These are phyloP conservation scores for Hygrophila difformis DNA, from an alignment of 257 asterid species.

Conservation along the genomic window DNA sequence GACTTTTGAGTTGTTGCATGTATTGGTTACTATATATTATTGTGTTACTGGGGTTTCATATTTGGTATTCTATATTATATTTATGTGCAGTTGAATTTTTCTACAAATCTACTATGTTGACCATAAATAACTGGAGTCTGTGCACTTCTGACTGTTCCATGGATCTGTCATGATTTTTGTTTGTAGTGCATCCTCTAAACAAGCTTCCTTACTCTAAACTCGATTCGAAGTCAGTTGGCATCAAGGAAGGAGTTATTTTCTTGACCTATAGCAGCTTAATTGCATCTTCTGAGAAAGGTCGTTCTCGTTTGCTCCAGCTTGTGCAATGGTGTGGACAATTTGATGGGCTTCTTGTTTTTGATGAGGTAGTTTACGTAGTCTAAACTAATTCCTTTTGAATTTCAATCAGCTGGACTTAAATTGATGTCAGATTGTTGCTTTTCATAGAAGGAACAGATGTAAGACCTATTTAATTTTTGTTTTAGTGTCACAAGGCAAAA, in stretches of 20 bases:
- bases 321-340: slow-evolving; percentile 86
- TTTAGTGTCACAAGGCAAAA: slow-evolving; percentile 97
- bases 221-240: slow-evolving; percentile 77
- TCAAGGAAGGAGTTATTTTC: slow-evolving; percentile 91
- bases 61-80: not conserved
- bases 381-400: slow-evolving; percentile 5
- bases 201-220: slow-evolving; percentile 98
- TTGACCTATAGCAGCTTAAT: slow-evolving; percentile 95
- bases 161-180: slow-evolving; percentile 15
- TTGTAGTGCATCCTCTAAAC: slow-evolving; percentile 93
- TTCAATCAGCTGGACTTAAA: slow-evolving; percentile 13
- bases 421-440: slow-evolving; percentile 5
- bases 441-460: slow-evolving; percentile 18
- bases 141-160: not conserved
- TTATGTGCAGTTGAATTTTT: not conserved
- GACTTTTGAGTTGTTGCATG: too few species aligned
- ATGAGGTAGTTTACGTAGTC: slow-evolving; percentile 54
- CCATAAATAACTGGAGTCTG: slow-evolving; percentile 8
- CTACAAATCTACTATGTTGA: not conserved
- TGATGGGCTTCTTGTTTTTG: slow-evolving; percentile 89
- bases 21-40: too few species aligned
- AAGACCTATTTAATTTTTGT: slow-evolving; percentile 15
- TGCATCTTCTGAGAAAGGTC: slow-evolving; percentile 98
- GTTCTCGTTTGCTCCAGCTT: slow-evolving; percentile 91
- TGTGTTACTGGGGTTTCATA: slow-evolving; percentile 7